phyloP scores from a whole-genome alignment of 2,329 filamentous ascomycete genomes.

The Penicillium sclerotigenum region DNA sequence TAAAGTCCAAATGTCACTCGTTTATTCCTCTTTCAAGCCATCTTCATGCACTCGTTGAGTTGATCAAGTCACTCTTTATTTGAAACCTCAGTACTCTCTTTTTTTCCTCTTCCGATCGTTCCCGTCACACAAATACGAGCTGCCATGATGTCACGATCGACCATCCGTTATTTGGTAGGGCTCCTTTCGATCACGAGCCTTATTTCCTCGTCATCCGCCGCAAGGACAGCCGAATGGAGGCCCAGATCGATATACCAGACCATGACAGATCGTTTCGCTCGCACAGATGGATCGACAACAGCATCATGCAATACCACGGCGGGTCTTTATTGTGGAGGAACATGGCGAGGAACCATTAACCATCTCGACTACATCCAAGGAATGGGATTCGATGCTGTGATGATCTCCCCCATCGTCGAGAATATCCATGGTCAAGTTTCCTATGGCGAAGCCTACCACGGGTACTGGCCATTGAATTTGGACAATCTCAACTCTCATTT shows the following conservation, averaged over 20 bases:
- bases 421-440: conserved; percentile 38
- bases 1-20: conserved; percentile 3
- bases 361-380: conserved; percentile 52
- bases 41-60: background rate
- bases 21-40: background rate
- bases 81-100: background rate
- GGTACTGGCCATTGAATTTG: conserved; percentile 51
- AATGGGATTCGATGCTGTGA: conserved; percentile 51
- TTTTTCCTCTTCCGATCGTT: background rate
- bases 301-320: conserved; percentile 30
- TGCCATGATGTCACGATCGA: conserved; percentile 9
- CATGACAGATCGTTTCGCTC: conserved; percentile 48
- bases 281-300: conserved; percentile 39
- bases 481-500: conserved; percentile 50
- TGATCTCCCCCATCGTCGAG: conserved; percentile 43
- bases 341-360: conserved; percentile 49
- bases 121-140: conserved; percentile 1
- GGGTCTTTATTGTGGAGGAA: conserved; percentile 50
- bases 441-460: conserved; percentile 50
- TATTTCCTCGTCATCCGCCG: conserved; percentile 20
- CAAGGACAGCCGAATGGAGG: conserved; percentile 37
- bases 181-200: conserved; percentile 6
- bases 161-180: background rate
- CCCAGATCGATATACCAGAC: conserved; percentile 47
- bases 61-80: background rate